phyloP scores from a whole-genome alignment of 1,139 yeast species.

The Yamadazyma membranifaciens region DNA sequence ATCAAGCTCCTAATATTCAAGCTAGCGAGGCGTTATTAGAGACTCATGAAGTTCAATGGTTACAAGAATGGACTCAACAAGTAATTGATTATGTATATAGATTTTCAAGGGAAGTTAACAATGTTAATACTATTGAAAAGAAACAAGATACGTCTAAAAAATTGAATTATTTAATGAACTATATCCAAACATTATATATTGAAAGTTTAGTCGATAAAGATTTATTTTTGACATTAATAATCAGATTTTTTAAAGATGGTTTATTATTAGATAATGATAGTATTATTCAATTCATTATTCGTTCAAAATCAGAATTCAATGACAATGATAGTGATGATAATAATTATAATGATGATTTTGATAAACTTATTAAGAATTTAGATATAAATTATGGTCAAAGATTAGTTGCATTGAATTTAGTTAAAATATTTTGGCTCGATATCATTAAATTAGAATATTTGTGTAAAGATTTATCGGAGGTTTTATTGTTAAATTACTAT shows the following conservation, averaged over 20 bases:
- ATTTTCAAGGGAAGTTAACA: constrained; percentile 40
- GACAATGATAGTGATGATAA: constrained; percentile 5
- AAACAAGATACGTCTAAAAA: constrained; percentile 50
- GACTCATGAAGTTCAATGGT: constrained; percentile 56
- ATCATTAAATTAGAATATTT: constrained; percentile 52
- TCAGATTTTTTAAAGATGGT: constrained; percentile 53
- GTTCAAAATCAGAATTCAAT: constrained; percentile 12
- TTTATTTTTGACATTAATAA: constrained; percentile 60
- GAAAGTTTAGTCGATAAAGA: constrained; percentile 66
- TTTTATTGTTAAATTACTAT: constrained; percentile 42
- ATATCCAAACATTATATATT: constrained; percentile 62
- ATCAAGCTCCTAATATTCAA: constrained; percentile 7
- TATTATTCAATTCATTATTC: constrained; percentile 19
- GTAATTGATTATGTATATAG: constrained; percentile 59
- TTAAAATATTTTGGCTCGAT: constrained; percentile 73
- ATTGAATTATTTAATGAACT: constrained; percentile 57
- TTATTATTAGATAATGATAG: constrained; percentile 41
- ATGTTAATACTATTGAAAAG: constrained; percentile 25
- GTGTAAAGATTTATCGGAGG: constrained; percentile 60
- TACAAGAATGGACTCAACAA: constrained; percentile 87
- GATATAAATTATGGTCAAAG: constrained; percentile 39
- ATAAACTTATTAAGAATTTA: constrained; percentile 16
- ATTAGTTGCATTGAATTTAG: constrained; percentile 48
- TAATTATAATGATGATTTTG: constrained; percentile 9
- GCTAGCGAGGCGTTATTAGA: constrained; percentile 9